Evolutionary conservation across 2,329 filamentous ascomycete species (phyloP).

Genomic region (Juglanconis sp.): DNA sequence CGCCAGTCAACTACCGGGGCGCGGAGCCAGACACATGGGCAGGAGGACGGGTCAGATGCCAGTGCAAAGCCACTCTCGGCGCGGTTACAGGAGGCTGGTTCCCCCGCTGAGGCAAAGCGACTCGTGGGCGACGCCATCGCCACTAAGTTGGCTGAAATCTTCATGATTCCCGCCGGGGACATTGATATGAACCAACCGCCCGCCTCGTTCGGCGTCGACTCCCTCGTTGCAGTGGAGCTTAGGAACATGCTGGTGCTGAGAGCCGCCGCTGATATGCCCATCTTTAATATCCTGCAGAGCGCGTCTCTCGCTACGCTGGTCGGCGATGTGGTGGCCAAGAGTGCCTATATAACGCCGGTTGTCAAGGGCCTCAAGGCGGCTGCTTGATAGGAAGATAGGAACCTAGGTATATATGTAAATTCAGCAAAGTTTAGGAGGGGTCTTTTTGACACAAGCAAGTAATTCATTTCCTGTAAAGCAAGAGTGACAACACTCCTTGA

Average conservation of each 20-base stretch:
- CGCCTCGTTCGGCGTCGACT: constrained; percentile 28
- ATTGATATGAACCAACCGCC: constrained; percentile 21
- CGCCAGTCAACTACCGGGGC: too few species aligned
- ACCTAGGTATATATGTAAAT: too few species aligned
- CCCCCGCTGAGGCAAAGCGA: constrained; percentile 14
- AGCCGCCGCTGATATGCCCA: background rate
- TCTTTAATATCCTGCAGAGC: background rate
- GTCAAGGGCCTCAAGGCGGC: too few species aligned
- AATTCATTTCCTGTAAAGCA: too few species aligned
- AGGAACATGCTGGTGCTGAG: constrained; percentile 18
- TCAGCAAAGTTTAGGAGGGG: too few species aligned
- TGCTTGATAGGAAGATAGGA: too few species aligned
- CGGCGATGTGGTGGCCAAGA: background rate
- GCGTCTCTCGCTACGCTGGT: background rate
- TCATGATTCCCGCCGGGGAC: constrained; percentile 23
- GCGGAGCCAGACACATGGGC: background rate
- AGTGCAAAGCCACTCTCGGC: background rate
- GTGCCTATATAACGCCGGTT: too few species aligned
- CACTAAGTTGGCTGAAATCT: constrained; percentile 23
- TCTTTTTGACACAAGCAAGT: too few species aligned
- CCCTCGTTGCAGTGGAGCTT: constrained; percentile 29
- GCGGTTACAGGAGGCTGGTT: background rate
- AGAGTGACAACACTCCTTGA: too few species aligned
- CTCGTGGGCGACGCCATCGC: constrained; percentile 19
- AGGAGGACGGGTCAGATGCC: background rate